These are phyloP conservation scores for Trichoderma orchidacearum DNA, from an alignment of 495 filamentous ascomycete species.

Conservation along the genomic window DNA sequence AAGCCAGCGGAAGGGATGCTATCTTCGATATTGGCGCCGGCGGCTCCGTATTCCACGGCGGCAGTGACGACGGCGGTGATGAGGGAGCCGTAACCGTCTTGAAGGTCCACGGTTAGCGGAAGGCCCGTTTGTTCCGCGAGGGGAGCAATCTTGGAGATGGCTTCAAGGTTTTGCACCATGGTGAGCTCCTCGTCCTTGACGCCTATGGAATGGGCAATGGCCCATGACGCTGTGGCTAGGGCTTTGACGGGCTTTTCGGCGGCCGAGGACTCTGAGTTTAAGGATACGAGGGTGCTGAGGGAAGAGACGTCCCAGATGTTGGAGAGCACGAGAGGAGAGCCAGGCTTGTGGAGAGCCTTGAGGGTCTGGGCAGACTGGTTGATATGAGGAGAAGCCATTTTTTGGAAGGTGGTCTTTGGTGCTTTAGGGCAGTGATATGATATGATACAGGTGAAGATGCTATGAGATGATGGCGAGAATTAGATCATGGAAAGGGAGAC, in stretches of 20 bases:
- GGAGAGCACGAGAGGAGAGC: conserved; percentile 28
- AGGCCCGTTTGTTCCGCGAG: conserved; percentile 6
- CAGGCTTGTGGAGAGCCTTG: conserved; percentile 25
- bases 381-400: background rate
- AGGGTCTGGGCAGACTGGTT: background rate
- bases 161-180: conserved; percentile 15
- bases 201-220: conserved; percentile 26
- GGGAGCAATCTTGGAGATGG: conserved; percentile 8
- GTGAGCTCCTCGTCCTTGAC: conserved; percentile 25
- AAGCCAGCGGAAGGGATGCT: conserved; percentile 4
- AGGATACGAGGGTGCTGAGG: conserved; percentile 19
- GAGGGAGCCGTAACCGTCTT: conserved; percentile 28
- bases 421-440: background rate
- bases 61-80: conserved; percentile 17
- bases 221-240: conserved; percentile 33
- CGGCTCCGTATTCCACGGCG: conserved; percentile 23
- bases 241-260: conserved; percentile 15
- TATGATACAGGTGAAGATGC: too few relatives aligned
- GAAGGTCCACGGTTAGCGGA: conserved; percentile 29
- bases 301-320: conserved; percentile 33
- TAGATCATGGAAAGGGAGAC: too few relatives aligned
- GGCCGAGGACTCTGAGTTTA: conserved; percentile 9
- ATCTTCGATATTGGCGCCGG: conserved; percentile 32
- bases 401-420: background rate
- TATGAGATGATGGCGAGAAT: too few relatives aligned